Evolutionary conservation across 2,329 filamentous ascomycete genomes (phyloP), one percentile per base, ranked within the genome.

Genomic region (Fusarium buxicola): DNA sequence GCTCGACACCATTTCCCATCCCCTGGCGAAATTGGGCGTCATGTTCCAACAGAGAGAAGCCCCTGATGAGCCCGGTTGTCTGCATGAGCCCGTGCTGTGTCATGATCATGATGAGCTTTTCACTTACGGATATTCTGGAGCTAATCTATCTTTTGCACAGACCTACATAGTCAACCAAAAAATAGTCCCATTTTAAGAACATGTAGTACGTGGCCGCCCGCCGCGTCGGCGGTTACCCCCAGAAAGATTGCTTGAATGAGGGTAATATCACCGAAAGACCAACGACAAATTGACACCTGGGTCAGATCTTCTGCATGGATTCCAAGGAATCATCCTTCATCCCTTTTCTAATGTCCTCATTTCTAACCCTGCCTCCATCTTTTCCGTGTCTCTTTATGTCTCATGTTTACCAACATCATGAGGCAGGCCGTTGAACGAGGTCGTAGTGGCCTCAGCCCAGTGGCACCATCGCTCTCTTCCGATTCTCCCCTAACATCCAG

Each of bases 1-100:
- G 68, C 68, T 70, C 68, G 64, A 70, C 55, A 58, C 52, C 64
- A 60, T 70, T 66, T 69, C 64, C 58, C 32, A 11, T 45, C 47
- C 57, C 62, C 64, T 68, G 64, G 49, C 53, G 53, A 70, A 68
- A 69, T 69, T 70, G 56, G 53, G 41, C 46, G 40, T 50, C 45
- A 65, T 60, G 54, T 64, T 65, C 40, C 25, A 39, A 27, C 38
- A 8, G 40, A 35, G 41, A 45, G 43, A 65, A 44, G 30, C 61
- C 50, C 55, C 43, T 66, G 50, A 53, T 39, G 36, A 45, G 15
- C 25, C 24, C n/a, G 54, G 34, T 45, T 56, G 18, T 28, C 28
- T 41, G 21, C 21, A 6, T 6, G 21, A 21, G 21, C 21, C 21
- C 21, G 21, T 21, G 21, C 21, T 6, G 21, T 21, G 21, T 41